These are phyloP conservation scores for Aeschynomene evenia DNA, from an alignment of 306 rosid species.

Conservation along the genomic window DNA sequence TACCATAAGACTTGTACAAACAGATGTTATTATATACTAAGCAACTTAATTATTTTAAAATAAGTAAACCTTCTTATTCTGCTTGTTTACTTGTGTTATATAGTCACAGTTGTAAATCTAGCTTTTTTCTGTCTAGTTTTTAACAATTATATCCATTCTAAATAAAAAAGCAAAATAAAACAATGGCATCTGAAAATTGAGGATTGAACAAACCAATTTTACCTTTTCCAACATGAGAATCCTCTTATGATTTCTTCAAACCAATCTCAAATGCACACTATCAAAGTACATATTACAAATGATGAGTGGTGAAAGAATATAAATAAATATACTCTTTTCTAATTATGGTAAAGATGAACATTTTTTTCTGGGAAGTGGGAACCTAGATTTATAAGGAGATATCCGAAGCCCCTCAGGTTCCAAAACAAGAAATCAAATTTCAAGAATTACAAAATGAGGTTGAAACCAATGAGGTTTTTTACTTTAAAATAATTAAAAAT, in stretches of 20 bases:
- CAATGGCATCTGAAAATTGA: neutral
- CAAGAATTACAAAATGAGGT: conserved; percentile 37
- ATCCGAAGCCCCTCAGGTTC: conserved; percentile 33
- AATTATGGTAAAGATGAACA: conserved; percentile 18
- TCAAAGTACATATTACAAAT: conserved; percentile 14
- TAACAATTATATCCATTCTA: too few species aligned
- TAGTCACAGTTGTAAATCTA: neutral
- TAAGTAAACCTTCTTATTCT: conserved; percentile 8
- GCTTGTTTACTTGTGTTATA: neutral
- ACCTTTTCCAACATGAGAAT: neutral
- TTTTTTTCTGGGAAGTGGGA: neutral
- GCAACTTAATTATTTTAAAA: conserved; percentile 6
- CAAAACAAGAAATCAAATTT: conserved; percentile 34
- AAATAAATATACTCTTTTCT: conserved; percentile 32
- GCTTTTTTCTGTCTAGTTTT: neutral
- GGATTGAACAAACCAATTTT: neutral
- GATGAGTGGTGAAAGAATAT: conserved; percentile 27
- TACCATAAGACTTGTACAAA: conserved; percentile 13
- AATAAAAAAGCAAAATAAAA: too few species aligned
- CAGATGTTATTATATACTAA: neutral
- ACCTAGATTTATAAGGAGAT: conserved; percentile 27
- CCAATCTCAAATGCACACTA: conserved; percentile 27
- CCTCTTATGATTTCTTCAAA: neutral
- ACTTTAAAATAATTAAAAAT: conserved; percentile 32
- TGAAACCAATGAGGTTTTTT: conserved; percentile 31